A percentile compares a stretch with the other conserved stretches of the same genome.
Conservation (phyloP, 2,329 filamentous ascomycete genomes). For the Xylariaceae sp. region DNA sequence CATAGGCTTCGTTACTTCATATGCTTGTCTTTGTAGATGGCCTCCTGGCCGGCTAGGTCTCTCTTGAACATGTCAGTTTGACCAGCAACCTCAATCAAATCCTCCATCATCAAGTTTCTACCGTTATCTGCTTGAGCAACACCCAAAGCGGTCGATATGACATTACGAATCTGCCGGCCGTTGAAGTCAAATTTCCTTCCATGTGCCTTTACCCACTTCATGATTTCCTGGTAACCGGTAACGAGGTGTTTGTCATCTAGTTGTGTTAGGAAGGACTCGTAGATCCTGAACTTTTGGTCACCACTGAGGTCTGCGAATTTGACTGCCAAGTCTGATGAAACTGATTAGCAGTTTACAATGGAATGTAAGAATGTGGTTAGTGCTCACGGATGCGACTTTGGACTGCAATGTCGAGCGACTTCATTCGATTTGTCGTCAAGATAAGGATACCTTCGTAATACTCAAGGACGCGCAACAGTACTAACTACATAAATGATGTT, state of each 20-base stretch:
- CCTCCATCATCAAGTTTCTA: background rate
- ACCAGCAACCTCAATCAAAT: background rate
- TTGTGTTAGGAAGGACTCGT: background rate
- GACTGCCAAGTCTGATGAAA: slow-evolving; percentile 4
- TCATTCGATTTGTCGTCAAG: slow-evolving; percentile 10
- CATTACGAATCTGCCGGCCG: slow-evolving; percentile 8
- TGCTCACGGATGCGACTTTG: slow-evolving; percentile 8
- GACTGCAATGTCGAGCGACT: slow-evolving; percentile 6
- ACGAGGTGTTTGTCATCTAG: slow-evolving; percentile 3
- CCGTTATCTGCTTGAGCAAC: slow-evolving; percentile 1
- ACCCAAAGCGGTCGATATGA: slow-evolving; percentile 4
- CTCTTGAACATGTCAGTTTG: slow-evolving; percentile 9
- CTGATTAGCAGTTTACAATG: background rate
- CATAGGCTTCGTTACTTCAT: slow-evolving; percentile 4
- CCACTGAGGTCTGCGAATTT: background rate
- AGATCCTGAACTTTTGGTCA: slow-evolving; percentile 1
- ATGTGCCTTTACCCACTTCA: slow-evolving; percentile 1
- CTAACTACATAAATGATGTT: background rate
- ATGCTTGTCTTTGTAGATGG: slow-evolving; percentile 5
- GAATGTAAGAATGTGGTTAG: background rate
- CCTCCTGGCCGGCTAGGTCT: background rate
- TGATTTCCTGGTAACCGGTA: background rate
- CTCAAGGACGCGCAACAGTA: slow-evolving; percentile 8
- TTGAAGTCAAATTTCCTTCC: slow-evolving; percentile 6
- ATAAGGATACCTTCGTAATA: slow-evolving; percentile 8